Percentiles rank a stretch among this genome's conserved stretches.
These are phyloP conservation scores for Collybia nuda DNA, from an alignment of 768 basidiomycete species.

Conservation along the genomic window DNA sequence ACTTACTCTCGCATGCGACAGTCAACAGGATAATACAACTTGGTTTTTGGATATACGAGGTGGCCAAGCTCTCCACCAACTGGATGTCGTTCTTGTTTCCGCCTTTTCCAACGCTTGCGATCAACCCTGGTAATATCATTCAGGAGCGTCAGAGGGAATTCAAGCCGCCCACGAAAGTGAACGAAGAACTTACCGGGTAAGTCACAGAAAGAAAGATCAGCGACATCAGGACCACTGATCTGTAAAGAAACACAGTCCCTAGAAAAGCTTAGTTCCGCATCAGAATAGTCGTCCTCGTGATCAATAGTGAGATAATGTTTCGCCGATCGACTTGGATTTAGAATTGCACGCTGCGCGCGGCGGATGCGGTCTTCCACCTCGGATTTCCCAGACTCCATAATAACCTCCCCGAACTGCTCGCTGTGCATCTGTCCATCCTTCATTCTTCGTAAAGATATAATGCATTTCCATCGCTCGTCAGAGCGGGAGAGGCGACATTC, in stretches of 20 bases:
- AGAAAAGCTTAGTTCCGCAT: constrained; percentile 41
- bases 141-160: no score
- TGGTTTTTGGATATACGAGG: constrained; percentile 56
- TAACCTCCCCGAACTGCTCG: constrained; percentile 44
- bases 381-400: constrained; percentile 39
- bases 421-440: constrained; percentile 38
- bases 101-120: constrained; percentile 49
- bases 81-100: constrained; percentile 58
- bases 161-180: background rate
- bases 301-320: constrained; percentile 37
- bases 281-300: constrained; percentile 23
- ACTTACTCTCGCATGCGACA: constrained; percentile 65
- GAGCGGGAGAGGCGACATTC: constrained; percentile 53
- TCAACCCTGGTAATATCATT: constrained; percentile 40
- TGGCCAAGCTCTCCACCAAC: constrained; percentile 58
- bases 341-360: constrained; percentile 62
- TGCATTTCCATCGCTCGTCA: constrained; percentile 44
- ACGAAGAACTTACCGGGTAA: constrained; percentile 44
- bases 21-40: constrained; percentile 64
- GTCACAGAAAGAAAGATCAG: constrained; percentile 66
- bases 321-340: constrained; percentile 46
- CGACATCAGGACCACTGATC: constrained; percentile 58
- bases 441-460: constrained; percentile 45
- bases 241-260: constrained; percentile 57
- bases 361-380: constrained; percentile 68